Base-by-base conservation (phyloP, 805 yeast genomes). In the Dipodascus geniculatus region DNA sequence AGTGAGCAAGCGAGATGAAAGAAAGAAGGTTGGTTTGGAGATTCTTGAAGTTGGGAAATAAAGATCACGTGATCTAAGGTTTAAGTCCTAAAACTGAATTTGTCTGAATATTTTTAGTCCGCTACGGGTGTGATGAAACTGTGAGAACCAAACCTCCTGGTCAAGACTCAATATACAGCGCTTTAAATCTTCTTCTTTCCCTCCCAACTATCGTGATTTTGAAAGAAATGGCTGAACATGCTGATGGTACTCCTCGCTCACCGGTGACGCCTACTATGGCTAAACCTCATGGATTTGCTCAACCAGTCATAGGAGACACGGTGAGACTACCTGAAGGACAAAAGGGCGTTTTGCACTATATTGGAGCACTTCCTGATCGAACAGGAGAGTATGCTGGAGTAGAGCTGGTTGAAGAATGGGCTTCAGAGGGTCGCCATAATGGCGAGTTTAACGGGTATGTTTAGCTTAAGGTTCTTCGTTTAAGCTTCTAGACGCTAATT, bases 341-440 rank as follows among this genome's bases (percentile, higher is more conserved):
- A 22, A 69, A 71, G 44, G 96, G 90, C 1, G 72, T 81, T 9
- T 70, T 90, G 52, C 74, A 81, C 55, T 90, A 77, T 66, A 73
- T 82, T 20, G 99, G 96, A 0, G 68, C 75, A 1, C 86, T 91
- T 17, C 77, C 81, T 22, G 83, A 83, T 22, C 87, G 85, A 63
- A 67, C 70, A 3, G 96, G 96, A 0, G 72, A 74, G 11, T 91
- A 82, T 71, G 96, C 90, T 2, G 99, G 99, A 1, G 76, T 91
- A 3, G 97, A 91, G 65, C 71, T 91, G 48, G 62, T 81, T n/a
- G 90, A 86, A 1, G 82, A 81, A 0, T 76, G 79, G 44, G 70
- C 77, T 0, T 64, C 72, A 2, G 72, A 79, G 53, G 99, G 99
- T 22, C 86, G 87, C 66, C 93, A 91, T 63, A 78, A 81, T 53